A percentile compares a stretch with the other conserved stretches of the same genome.
Evolutionary conservation across 371 early-diverging fungal genomes (phyloP).

Genomic region (Neoconidiobolus thromboides): DNA sequence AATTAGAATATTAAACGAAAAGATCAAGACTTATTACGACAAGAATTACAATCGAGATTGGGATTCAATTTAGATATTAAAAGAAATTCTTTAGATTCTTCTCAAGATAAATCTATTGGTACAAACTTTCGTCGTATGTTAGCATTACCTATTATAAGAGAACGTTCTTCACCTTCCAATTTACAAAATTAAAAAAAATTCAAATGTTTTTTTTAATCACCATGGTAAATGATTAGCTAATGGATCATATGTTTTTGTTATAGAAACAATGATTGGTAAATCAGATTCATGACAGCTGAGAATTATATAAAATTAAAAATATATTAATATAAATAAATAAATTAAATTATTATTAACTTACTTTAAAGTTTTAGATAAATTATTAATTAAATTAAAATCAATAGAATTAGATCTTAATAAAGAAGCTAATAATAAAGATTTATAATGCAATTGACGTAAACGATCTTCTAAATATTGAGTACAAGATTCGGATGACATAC

Average conservation of each 20-base stretch:
- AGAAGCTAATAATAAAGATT: not conserved
- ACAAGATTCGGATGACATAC: constrained; percentile 3
- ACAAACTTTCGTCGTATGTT: no score
- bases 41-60: no score
- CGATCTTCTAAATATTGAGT: not conserved
- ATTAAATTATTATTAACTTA: not conserved
- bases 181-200: no score
- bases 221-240: not conserved
- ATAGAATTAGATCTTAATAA: not conserved
- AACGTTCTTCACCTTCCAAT: no score
- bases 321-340: not conserved
- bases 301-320: not conserved
- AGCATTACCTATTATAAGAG: no score
- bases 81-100: no score
- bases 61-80: no score
- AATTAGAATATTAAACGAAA: no score
- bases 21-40: no score
- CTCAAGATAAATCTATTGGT: no score
- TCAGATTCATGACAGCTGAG: not conserved
- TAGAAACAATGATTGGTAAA: not conserved
- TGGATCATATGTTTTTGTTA: constrained; percentile 1
- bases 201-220: no score
- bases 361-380: not conserved
- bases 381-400: not conserved
- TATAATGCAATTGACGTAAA: not conserved